Percentiles rank a stretch among this genome's conserved stretches.
phyloP scores from a whole-genome alignment of 2,329 filamentous ascomycete genomes.

The Aspergillus quadricinctus region DNA sequence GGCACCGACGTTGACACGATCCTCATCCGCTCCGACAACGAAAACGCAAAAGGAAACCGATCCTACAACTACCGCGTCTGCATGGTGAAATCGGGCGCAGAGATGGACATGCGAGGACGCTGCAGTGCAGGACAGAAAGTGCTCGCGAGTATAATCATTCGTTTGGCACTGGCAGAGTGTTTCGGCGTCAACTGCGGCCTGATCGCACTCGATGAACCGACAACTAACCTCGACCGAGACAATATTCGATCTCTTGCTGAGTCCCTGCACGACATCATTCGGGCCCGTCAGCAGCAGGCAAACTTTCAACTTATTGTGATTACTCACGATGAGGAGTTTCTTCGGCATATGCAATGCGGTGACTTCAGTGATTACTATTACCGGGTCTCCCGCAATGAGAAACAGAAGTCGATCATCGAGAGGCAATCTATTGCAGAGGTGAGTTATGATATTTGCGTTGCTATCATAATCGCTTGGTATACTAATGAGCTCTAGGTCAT shows the following conservation, averaged over 20 bases:
- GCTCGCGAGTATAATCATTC: constrained; percentile 94
- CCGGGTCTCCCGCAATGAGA: constrained; percentile 74
- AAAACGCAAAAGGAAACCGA: constrained; percentile 68
- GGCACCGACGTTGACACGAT: constrained; percentile 97
- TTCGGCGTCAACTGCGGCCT: constrained; percentile 95
- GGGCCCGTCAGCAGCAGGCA: constrained; percentile 72
- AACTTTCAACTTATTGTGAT: constrained; percentile 99
- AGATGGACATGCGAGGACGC: constrained; percentile 99
- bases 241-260: constrained; percentile 88
- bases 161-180: constrained; percentile 89
- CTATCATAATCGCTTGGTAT: not conserved
- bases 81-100: constrained; percentile 95
- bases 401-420: constrained; percentile 83
- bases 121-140: constrained; percentile 97
- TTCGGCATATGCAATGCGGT: constrained; percentile 86
- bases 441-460: constrained; percentile 9
- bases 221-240: constrained; percentile 91
- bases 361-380: constrained; percentile 94
- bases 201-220: constrained; percentile 95
- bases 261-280: constrained; percentile 82
- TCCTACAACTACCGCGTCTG: constrained; percentile 96
- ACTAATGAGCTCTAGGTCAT: not conserved
- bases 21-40: constrained; percentile 86
- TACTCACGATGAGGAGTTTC: constrained; percentile 95
- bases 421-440: constrained; percentile 53